These are phyloP conservation scores for Madurella mycetomatis DNA, from an alignment of 2,329 filamentous ascomycete species.

Conservation along the genomic window DNA sequence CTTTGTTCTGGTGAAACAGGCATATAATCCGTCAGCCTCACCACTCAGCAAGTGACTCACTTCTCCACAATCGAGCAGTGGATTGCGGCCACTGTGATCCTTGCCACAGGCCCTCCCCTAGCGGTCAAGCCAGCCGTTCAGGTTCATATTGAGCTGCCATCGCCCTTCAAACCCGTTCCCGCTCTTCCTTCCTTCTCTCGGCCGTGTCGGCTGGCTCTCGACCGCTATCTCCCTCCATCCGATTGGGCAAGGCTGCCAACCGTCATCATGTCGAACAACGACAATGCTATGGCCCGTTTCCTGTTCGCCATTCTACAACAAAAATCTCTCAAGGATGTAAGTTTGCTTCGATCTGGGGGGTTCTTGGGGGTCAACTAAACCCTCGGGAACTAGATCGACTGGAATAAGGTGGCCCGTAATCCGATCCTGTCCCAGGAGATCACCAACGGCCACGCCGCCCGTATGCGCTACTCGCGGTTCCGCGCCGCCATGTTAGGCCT, in stretches of 20 bases:
- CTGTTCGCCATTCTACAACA: conserved; percentile 57
- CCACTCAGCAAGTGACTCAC: conserved; percentile 42
- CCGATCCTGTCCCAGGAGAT: conserved; percentile 51
- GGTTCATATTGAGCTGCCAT: conserved; percentile 23
- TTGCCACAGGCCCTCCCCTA: conserved; percentile 14
- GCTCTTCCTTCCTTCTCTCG: conserved; percentile 9
- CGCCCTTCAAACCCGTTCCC: conserved; percentile 4
- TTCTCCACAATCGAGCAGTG: conserved; percentile 30
- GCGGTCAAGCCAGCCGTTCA: conserved; percentile 13
- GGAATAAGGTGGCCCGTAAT: conserved; percentile 53
- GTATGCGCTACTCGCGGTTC: conserved; percentile 57
- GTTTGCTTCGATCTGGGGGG: conserved; percentile 27
- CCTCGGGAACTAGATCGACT: conserved; percentile 47
- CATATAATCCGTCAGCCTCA: conserved; percentile 38
- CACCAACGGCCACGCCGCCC: conserved; percentile 56
- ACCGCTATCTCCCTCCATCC: conserved; percentile 8
- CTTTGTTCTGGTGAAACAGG: conserved; percentile 23
- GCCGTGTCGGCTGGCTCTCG: conserved; percentile 20
- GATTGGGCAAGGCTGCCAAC: conserved; percentile 1
- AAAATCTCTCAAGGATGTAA: conserved; percentile 57
- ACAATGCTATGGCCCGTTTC: conserved; percentile 54
- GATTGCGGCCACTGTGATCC: conserved; percentile 25
- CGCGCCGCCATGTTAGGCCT: conserved; percentile 43
- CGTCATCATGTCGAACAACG: conserved; percentile 48
- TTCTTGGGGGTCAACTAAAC: neutral